phyloP scores from a whole-genome alignment of 139 green algal genomes.

The Gonium pectorale region DNA sequence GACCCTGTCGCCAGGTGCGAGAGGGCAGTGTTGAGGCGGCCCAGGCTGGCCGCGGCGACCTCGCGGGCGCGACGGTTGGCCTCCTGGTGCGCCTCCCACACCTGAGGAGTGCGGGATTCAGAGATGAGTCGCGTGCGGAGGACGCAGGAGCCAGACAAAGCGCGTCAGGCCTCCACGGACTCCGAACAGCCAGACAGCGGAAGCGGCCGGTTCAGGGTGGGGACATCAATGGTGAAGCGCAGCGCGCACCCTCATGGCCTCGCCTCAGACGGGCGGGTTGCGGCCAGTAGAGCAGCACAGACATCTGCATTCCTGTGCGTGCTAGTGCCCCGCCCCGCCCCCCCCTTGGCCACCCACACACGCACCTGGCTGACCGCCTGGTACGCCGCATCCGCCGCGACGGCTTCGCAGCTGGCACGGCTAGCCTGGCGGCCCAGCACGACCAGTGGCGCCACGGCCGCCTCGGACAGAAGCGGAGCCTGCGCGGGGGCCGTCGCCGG shows the following conservation, averaged over 20 bases:
- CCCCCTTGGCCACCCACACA: not conserved
- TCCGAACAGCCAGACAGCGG: not conserved
- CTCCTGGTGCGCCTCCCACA: slow-evolving; percentile 9
- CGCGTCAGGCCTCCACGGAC: not conserved
- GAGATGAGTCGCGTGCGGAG: not conserved
- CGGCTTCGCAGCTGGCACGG: slow-evolving; percentile 11
- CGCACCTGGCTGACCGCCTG: slow-evolving; percentile 40
- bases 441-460: slow-evolving; percentile 7
- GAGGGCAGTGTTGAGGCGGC: slow-evolving; percentile 6
- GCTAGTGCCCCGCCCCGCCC: not conserved
- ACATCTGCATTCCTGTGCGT: not conserved
- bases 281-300: not conserved
- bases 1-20: not conserved
- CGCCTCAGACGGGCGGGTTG: too few species aligned
- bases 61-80: not conserved
- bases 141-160: not conserved
- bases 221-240: too few species aligned
- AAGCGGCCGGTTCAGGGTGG: not conserved
- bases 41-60: slow-evolving; percentile 8
- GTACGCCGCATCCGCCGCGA: slow-evolving; percentile 27
- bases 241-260: too few species aligned
- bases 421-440: not conserved
- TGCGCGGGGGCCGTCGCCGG: not conserved
- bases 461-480: not conserved
- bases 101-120: not conserved